Percentiles rank a stretch among this genome's conserved stretches.
These are phyloP conservation scores for Lupinus albus DNA, from an alignment of 306 rosid genomes.

Conservation along the genomic window DNA sequence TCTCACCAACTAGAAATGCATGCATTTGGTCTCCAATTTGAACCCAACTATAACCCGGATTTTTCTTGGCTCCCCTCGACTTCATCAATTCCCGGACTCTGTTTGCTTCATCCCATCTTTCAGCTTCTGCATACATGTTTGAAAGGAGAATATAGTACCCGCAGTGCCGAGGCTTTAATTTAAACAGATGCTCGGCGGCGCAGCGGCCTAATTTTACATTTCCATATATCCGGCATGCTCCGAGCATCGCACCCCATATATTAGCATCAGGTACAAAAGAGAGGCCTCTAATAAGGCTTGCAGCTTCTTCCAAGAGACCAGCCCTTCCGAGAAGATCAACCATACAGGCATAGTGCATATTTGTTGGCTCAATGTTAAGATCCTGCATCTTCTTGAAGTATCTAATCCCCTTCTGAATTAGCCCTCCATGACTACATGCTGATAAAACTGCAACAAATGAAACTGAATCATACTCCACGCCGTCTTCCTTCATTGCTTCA, in stretches of 20 bases:
- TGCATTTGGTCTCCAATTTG: constrained; percentile 60
- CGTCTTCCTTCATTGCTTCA: constrained; percentile 69
- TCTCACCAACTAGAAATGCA: constrained; percentile 70
- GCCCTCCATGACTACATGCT: constrained; percentile 91
- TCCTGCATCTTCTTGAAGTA: constrained; percentile 63
- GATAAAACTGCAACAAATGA: constrained; percentile 84
- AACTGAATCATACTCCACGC: constrained; percentile 68
- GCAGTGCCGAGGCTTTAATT: constrained; percentile 70
- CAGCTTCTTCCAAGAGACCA: constrained; percentile 77
- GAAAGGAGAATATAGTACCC: constrained; percentile 89
- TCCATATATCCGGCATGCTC: constrained; percentile 83
- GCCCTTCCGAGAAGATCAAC: constrained; percentile 91
- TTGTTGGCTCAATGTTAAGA: constrained; percentile 61
- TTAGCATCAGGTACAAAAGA: constrained; percentile 70
- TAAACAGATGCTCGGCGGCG: constrained; percentile 81
- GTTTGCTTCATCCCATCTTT: constrained; percentile 88
- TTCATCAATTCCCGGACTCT: constrained; percentile 79
- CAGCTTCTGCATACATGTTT: constrained; percentile 88
- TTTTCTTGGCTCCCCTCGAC: constrained; percentile 72
- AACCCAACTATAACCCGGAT: constrained; percentile 84
- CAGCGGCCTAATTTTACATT: constrained; percentile 67
- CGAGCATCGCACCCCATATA: constrained; percentile 90
- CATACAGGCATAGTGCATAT: constrained; percentile 85
- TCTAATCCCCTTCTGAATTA: constrained; percentile 65
- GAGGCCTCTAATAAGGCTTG: constrained; percentile 60